Evolutionary conservation across 2,329 filamentous ascomycete genomes (phyloP), one percentile per base, ranked within the genome.

Genomic region (Colletotrichum orchidophilum): DNA sequence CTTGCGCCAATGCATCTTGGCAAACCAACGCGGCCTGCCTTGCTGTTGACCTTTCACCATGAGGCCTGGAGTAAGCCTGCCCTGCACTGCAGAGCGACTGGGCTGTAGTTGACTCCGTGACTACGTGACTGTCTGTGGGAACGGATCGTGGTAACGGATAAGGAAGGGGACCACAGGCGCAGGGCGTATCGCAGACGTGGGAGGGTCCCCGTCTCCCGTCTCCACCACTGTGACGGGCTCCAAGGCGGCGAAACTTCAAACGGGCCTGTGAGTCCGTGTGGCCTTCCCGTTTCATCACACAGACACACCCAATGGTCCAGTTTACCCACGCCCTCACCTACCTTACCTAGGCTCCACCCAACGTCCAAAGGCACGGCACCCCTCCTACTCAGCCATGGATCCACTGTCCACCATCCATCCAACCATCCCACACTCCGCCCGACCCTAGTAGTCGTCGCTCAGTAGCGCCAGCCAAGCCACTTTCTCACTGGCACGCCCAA

Each of bases 221-320:
- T 62, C 63, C 63, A 71, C 63, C 39, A 42, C 39, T 58, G 68
- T 50, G 68, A 62, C 63, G 68, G 63, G n/a, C 35, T 63, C 53
- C 33, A 46, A 60, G 69, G 64, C 64, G 58, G 58, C 58, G 69
- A 71, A 71, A 71, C 69, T 68, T 58, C 69, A 69, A 72, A 72
- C 70, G 65, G 66, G 66, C 50, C 70, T 29, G 66, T 60, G 53
- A 72, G 70, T 70, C 60, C 49, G 70, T 72, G 66, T 70, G 70
- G 61, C 55, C 66, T 72, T 72, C n/a, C 66, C 70, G 70, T 70
- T 72, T 66, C 70, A 72, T 72, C 66, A 72, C 66, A 72, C 70
- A 72, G 59, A 70, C 66, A 67, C 63, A 42, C 15, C 49, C 64
- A 29, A 27, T 21, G n/a, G n/a, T 11, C 9, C 35, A 57, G n/a